A percentile compares a stretch with the other conserved stretches of the same genome.
Evolutionary conservation across 2,329 filamentous ascomycete species (phyloP).

Genomic region (Curvularia lunata): DNA sequence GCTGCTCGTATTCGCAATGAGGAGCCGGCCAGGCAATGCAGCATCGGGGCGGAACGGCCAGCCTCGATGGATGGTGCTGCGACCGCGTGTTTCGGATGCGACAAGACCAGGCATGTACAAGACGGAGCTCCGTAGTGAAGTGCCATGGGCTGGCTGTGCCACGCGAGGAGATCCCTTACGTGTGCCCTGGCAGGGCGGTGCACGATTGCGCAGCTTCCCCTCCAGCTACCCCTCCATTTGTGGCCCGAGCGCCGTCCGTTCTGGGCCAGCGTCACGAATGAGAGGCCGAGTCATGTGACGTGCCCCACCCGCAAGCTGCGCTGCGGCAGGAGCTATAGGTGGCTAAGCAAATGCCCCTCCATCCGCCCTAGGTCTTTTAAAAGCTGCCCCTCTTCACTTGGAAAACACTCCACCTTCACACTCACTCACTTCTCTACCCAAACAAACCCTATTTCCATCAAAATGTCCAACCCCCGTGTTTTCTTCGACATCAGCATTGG

Average conservation of each 20-base stretch:
- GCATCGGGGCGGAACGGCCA: neutral
- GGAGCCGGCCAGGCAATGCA: constrained; percentile 7
- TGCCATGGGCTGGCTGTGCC: neutral
- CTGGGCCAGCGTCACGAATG: constrained; percentile 1
- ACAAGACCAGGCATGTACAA: no score
- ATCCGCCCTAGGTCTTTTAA: constrained; percentile 19
- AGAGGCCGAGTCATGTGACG: constrained; percentile 14
- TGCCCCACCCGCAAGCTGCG: constrained; percentile 20
- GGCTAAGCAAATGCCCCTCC: constrained; percentile 21
- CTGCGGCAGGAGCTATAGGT: constrained; percentile 19
- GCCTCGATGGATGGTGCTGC: neutral
- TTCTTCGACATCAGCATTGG: constrained; percentile 93
- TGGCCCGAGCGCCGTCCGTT: constrained; percentile 17
- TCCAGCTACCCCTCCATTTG: constrained; percentile 20
- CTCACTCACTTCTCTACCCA: constrained; percentile 7
- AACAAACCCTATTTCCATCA: constrained; percentile 26
- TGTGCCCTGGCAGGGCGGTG: constrained; percentile 18
- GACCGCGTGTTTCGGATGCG: neutral
- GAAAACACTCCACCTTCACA: constrained; percentile 23
- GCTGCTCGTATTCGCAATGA: constrained; percentile 12
- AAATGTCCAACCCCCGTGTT: constrained; percentile 66
- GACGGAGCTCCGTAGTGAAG: neutral
- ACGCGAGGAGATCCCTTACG: neutral
- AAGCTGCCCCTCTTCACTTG: constrained; percentile 24
- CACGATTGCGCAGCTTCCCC: constrained; percentile 14